A percentile compares a stretch with the other conserved stretches of the same genome.
Evolutionary conservation across 768 basidiomycete genomes (phyloP).

Genomic region (Russula emetica): DNA sequence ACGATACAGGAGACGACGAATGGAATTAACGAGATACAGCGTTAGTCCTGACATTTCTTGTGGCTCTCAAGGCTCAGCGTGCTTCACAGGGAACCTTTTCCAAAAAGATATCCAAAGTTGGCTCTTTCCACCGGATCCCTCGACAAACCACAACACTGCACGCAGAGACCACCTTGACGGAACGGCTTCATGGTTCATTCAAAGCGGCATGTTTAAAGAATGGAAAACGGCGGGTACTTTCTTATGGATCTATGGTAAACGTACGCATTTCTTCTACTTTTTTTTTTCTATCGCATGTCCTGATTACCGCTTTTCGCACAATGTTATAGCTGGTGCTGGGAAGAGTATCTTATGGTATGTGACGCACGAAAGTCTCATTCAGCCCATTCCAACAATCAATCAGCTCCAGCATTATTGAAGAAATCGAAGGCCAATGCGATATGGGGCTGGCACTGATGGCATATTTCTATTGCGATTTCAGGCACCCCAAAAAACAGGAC

Average conservation of each 20-base stretch:
- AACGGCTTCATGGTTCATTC: not conserved
- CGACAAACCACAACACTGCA: conserved; percentile 1
- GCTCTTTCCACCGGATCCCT: not conserved
- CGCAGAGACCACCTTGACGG: not conserved
- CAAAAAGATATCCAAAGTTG: not conserved
- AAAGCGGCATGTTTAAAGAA: not conserved
- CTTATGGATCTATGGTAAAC: conserved; percentile 1
- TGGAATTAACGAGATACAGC: not conserved
- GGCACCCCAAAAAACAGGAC: not conserved
- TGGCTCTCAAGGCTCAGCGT: not conserved
- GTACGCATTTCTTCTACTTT: not conserved
- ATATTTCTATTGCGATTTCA: conserved; percentile 5
- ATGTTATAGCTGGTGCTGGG: too few species aligned
- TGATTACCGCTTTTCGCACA: not conserved
- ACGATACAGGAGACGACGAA: not conserved
- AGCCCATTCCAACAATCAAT: not conserved
- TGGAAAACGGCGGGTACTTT: not conserved
- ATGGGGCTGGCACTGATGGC: not conserved
- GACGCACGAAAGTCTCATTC: too few species aligned
- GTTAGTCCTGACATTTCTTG: not conserved
- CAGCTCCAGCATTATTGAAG: not conserved
- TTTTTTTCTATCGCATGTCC: not conserved
- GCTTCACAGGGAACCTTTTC: not conserved
- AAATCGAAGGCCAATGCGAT: not conserved
- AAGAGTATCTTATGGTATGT: too few species aligned